A percentile compares a stretch with the other conserved stretches of the same genome.
phyloP scores from a whole-genome alignment of 2,329 filamentous ascomycete genomes.

The Nemania sp. region DNA sequence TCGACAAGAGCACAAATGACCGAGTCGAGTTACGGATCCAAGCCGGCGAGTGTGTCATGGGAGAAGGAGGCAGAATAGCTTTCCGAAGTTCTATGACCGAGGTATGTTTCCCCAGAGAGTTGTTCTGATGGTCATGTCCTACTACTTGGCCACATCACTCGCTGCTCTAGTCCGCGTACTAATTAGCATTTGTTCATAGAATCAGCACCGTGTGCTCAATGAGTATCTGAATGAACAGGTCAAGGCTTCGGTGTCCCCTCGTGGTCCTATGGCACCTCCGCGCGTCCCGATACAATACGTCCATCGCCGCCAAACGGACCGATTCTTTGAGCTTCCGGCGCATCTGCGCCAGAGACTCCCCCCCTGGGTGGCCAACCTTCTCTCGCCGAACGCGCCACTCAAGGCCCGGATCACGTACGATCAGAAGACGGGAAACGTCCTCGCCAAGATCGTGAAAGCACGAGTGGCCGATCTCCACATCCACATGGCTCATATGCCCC shows the following conservation, averaged over 20 bases:
- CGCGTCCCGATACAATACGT: slow-evolving; percentile 75
- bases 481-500: slow-evolving; percentile 73
- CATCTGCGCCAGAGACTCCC: slow-evolving; percentile 65
- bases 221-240: slow-evolving; percentile 77
- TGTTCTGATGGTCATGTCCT: neutral
- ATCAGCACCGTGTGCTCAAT: slow-evolving; percentile 83
- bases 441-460: slow-evolving; percentile 88
- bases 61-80: slow-evolving; percentile 61
- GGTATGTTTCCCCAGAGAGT: slow-evolving; percentile 56
- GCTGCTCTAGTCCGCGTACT: slow-evolving; percentile 5
- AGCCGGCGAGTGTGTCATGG: slow-evolving; percentile 71
- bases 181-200: slow-evolving; percentile 48
- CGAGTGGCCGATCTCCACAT: slow-evolving; percentile 89
- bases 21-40: slow-evolving; percentile 68
- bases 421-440: slow-evolving; percentile 68
- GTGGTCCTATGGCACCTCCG: slow-evolving; percentile 52
- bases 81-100: slow-evolving; percentile 93
- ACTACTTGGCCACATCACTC: neutral
- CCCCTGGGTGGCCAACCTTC: slow-evolving; percentile 63
- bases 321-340: slow-evolving; percentile 76
- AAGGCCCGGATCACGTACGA: slow-evolving; percentile 79
- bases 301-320: slow-evolving; percentile 81
- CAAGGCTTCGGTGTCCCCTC: slow-evolving; percentile 59
- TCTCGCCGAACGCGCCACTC: slow-evolving; percentile 59
- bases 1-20: slow-evolving; percentile 72